Base-by-base conservation (phyloP, 192 early-diverging fungal genomes). In the Glomus cerebriforme region DNA sequence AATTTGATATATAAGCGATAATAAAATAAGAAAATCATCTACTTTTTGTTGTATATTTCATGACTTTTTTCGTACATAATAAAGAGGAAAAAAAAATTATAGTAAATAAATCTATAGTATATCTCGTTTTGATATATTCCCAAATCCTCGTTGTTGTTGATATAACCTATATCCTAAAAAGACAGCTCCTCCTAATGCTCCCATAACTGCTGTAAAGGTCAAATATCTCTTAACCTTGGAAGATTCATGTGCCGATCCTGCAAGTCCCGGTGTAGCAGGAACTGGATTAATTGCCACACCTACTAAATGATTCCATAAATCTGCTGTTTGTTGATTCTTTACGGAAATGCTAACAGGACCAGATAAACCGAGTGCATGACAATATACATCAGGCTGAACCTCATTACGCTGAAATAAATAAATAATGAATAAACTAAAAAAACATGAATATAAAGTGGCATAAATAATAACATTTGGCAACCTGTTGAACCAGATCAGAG, bases 311-410 rank as follows among this genome's bases (percentile, higher is more conserved):
- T 95, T 91, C 80, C 93, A 98, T 54, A 99, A 83, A 78, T 96
- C 95, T 7, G 96, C 96, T 82, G 92, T 93, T 82, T 96, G 90
- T 13, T 87, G 83, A 31, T 94, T 89, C 80, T 95, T 94, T 3
- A 97, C 93, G 10, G 95, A 96, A 26, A 99, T 91, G 80, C 93
- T 93, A 7, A 98, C 86, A 24, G 98, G 98, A n/a, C 95, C 92
- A 4, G 90, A 88, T 7, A 99, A 86, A 2, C 93, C 92, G 7
- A 98, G 85, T 49, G 90, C 88, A 19, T 96, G 89, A 78, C 98
- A 99, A 81, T 96, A 99, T 1, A 93, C 93, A 79, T 98, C 97
- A 2, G 98, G 98, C 65, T 95, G 95, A 34, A 92, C 83, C 17
- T 95, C 96, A 63, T 92, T 88, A 4, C 95, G 85, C 82, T 78